These are phyloP conservation scores for Rhizoclosmatium hyalinum DNA, from an alignment of 371 early-diverging fungal genomes.

Conservation along the genomic window DNA sequence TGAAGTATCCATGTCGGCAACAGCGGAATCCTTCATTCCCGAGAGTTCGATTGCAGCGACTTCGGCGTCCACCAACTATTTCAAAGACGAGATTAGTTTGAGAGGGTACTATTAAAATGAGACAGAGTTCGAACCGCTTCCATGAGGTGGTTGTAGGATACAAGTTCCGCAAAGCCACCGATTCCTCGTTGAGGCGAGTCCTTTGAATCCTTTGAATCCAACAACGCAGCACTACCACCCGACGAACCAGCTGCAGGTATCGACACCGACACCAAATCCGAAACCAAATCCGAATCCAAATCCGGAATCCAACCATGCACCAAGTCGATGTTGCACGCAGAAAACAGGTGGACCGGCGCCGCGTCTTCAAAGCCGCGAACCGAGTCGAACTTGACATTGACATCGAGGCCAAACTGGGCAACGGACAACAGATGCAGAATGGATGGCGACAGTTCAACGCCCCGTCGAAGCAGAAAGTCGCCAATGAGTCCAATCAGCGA, in stretches of 20 bases:
- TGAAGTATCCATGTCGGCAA: neutral
- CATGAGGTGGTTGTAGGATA: slow-evolving; percentile 80
- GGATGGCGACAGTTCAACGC: neutral
- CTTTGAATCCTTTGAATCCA: neutral
- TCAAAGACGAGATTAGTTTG: no score
- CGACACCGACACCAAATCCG: slow-evolving; percentile 82
- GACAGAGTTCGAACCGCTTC: slow-evolving; percentile 62
- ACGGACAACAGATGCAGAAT: neutral
- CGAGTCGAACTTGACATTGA: slow-evolving; percentile 82
- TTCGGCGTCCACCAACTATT: slow-evolving; percentile 10
- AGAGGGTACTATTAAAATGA: no score
- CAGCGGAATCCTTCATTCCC: neutral
- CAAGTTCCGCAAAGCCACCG: slow-evolving; percentile 39
- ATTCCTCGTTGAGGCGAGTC: neutral
- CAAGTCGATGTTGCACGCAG: slow-evolving; percentile 76
- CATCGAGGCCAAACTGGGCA: slow-evolving; percentile 70
- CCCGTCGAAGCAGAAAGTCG: slow-evolving; percentile 64
- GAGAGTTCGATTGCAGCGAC: slow-evolving; percentile 10
- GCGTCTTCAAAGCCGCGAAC: slow-evolving; percentile 15
- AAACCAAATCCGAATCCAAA: slow-evolving; percentile 83
- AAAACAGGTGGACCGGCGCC: no score
- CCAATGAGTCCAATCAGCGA: slow-evolving; percentile 77
- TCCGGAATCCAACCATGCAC: slow-evolving; percentile 77
- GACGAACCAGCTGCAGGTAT: neutral
- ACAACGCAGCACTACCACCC: neutral